Evolutionary conservation across 1,284 basidiomycete species (phyloP), one percentile per base, ranked within the genome.

Genomic region (Cystobasidium slooffiae): DNA sequence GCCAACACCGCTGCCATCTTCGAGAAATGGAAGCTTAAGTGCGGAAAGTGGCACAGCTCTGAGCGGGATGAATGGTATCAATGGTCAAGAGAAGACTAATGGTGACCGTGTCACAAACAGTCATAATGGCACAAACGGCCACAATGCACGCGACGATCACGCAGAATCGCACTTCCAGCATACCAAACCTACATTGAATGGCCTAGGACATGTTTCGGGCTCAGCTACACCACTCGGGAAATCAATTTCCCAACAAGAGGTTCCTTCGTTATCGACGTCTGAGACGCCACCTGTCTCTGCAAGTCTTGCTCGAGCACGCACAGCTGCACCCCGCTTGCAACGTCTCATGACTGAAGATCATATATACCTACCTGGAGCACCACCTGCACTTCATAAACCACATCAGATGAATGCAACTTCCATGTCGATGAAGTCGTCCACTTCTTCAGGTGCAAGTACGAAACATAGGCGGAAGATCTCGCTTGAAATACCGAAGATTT

Each of bases 291-390:
- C 31, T 12, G 39, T 22, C 10, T 64, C 52, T 37, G 31, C 64
- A 37, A 31, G 46, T 1, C 18, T 59, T n/a, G 18, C 18, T 5
- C 47, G 52, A 24, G n/a, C 12, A 37, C 37, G 39, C 9, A 65
- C 18, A 9, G 62, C 63, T 18, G 52, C 70, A 22, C 59, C 70
- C 12, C 47, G 56, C 3, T 22, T 73, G 41, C 70, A 66, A 43
- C 47, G 70, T 16, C 22, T 73, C 3, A 65, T 68, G 59, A 66
- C 75, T 39, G 53, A 76, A 66, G 49, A 72, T 37, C 75, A 76
- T 43, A 74, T 76, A 4, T 76, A 76, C 37, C 56, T 76, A 22
- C 75, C 84, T 6, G 87, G 86, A 31, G 86, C 85, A 10, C 85
- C 85, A 16, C 84, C 84, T 1, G 83, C 82, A 0, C 76, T 78